Evolutionary conservation across 1,284 basidiomycete species (phyloP).

Genomic region (Pseudozyma thailandica): DNA sequence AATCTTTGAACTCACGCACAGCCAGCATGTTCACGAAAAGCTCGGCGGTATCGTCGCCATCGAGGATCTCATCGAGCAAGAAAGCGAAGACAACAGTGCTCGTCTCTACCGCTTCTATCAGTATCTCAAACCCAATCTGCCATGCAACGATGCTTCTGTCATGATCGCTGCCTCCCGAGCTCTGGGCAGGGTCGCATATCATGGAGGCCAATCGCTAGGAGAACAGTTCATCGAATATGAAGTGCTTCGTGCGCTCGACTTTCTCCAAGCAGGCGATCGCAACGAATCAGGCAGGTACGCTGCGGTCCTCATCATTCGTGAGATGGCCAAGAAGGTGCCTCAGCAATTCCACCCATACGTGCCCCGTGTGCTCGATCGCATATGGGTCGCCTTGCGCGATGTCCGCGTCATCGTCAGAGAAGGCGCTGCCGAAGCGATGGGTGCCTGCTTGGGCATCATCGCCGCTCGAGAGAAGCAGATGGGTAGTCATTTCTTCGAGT

Average conservation of each 20-base stretch:
- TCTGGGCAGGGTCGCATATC: slow-evolving; percentile 81
- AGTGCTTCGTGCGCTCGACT: slow-evolving; percentile 81
- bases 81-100: slow-evolving; percentile 70
- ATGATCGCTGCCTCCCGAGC: slow-evolving; percentile 89
- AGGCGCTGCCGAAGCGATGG: slow-evolving; percentile 66
- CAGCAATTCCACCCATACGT: slow-evolving; percentile 67
- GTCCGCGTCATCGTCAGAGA: slow-evolving; percentile 62
- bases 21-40: slow-evolving; percentile 78
- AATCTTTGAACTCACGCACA: slow-evolving; percentile 84
- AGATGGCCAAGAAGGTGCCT: slow-evolving; percentile 66
- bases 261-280: slow-evolving; percentile 71
- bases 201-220: slow-evolving; percentile 82
- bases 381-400: slow-evolving; percentile 67
- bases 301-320: slow-evolving; percentile 67
- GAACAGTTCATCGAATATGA: slow-evolving; percentile 88
- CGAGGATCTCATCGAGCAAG: slow-evolving; percentile 65
- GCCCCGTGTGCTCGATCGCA: slow-evolving; percentile 61
- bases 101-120: slow-evolving; percentile 88
- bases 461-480: slow-evolving; percentile 65
- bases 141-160: slow-evolving; percentile 83
- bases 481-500: slow-evolving; percentile 64
- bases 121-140: slow-evolving; percentile 86
- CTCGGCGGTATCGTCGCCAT: slow-evolving; percentile 85
- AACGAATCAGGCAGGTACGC: slow-evolving; percentile 70
- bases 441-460: slow-evolving; percentile 67